A percentile compares a stretch with the other conserved stretches of the same genome.
Conservation (phyloP, 2,329 filamentous ascomycete genomes). For the Diaporthe citriasiana region DNA sequence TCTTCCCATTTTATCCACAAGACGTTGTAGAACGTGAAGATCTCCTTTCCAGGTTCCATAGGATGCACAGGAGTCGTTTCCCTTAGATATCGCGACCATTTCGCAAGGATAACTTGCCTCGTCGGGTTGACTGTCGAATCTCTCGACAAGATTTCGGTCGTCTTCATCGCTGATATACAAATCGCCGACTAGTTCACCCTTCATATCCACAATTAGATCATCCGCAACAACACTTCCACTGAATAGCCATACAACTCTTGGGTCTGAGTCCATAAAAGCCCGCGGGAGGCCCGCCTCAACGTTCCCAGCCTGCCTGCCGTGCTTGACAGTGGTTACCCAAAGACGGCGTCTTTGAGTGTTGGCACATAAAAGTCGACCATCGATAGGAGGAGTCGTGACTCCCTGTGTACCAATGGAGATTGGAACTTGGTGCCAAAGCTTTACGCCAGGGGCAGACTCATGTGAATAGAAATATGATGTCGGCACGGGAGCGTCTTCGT, state of each 20-base stretch:
- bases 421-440: background rate
- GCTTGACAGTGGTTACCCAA: background rate
- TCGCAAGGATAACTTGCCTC: background rate
- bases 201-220: fast-evolving
- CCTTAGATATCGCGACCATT: background rate
- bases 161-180: background rate
- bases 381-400: too few relatives aligned
- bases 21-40: background rate
- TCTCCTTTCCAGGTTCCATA: background rate
- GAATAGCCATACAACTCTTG: background rate
- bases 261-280: too few relatives aligned
- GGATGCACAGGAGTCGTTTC: background rate
- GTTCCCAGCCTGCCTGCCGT: background rate
- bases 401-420: background rate
- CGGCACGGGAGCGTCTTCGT: background rate
- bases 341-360: background rate
- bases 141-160: background rate
- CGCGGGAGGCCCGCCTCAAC: background rate
- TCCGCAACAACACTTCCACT: background rate
- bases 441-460: background rate
- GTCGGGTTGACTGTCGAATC: too few relatives aligned
- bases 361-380: background rate
- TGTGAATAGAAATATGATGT: background rate
- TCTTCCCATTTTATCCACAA: background rate
- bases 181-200: background rate